phyloP scores from a whole-genome alignment of 1,284 basidiomycete species.

The Pisolithus thermaeus region DNA sequence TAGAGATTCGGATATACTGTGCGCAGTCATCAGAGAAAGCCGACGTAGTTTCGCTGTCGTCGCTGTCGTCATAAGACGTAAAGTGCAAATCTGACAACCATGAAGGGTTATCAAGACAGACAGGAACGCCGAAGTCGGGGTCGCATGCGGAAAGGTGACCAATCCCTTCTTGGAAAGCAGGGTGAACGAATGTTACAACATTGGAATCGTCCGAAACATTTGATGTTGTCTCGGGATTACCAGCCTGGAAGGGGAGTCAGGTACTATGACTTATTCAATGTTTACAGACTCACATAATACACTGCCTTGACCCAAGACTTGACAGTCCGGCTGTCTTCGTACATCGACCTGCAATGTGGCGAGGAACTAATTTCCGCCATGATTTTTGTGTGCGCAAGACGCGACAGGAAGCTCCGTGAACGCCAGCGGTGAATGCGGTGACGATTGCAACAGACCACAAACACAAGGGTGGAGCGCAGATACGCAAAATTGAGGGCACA shows the following conservation, averaged over 20 bases:
- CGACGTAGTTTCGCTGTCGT: constrained; percentile 16
- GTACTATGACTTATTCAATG: neutral
- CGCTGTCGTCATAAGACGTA: constrained; percentile 15
- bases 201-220: constrained; percentile 1
- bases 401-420: constrained; percentile 12
- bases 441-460: constrained; percentile 13
- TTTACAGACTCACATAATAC: constrained; percentile 13
- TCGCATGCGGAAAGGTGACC: constrained; percentile 18
- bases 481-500: constrained; percentile 14
- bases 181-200: constrained; percentile 12
- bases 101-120: constrained; percentile 11
- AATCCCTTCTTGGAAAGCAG: constrained; percentile 15
- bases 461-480: constrained; percentile 22
- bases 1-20: constrained; percentile 26
- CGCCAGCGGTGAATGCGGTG: constrained; percentile 21
- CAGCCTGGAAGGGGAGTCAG: constrained; percentile 10
- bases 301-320: constrained; percentile 24
- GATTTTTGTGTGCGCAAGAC: constrained; percentile 7
- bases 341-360: constrained; percentile 15
- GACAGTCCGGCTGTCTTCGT: constrained; percentile 18
- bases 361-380: constrained; percentile 4
- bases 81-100: constrained; percentile 18
- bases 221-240: constrained; percentile 4
- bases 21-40: constrained; percentile 14
- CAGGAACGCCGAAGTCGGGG: constrained; percentile 11